phyloP scores from a whole-genome alignment of 306 rosid species.

The Lathyrus sativus region DNA sequence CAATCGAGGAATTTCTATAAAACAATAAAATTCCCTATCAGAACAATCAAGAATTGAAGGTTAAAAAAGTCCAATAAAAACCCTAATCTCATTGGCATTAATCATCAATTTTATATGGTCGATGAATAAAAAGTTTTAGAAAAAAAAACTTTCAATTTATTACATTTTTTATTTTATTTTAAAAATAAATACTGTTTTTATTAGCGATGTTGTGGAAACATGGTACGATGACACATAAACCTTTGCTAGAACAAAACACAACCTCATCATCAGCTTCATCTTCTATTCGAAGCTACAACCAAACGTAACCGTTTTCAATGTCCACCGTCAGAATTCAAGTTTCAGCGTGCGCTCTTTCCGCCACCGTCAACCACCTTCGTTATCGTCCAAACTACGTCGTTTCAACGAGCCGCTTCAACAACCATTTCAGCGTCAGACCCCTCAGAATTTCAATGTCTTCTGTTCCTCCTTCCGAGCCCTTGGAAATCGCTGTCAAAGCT shows the following conservation, averaged over 20 bases:
- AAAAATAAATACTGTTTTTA: not conserved
- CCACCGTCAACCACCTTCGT: slow-evolving; percentile 54
- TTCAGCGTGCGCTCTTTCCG: slow-evolving; percentile 59
- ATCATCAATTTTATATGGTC: too few relatives aligned
- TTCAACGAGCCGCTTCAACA: slow-evolving; percentile 28
- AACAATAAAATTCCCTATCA: too few relatives aligned
- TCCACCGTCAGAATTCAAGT: slow-evolving; percentile 62
- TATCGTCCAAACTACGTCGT: slow-evolving; percentile 41
- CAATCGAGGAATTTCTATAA: too few relatives aligned
- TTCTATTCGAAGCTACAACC: not conserved
- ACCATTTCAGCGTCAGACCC: slow-evolving; percentile 8
- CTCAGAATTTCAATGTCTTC: slow-evolving; percentile 64
- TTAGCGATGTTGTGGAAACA: not conserved
- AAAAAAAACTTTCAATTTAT: too few relatives aligned
- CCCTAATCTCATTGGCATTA: too few relatives aligned
- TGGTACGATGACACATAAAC: slow-evolving; percentile 31
- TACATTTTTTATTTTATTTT: too few relatives aligned
- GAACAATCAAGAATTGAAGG: too few relatives aligned
- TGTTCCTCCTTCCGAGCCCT: slow-evolving; percentile 48
- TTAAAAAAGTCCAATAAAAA: too few relatives aligned
- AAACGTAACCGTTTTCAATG: slow-evolving; percentile 42
- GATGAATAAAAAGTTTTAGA: too few relatives aligned
- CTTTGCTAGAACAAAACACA: not conserved
- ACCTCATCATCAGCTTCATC: slow-evolving; percentile 35
- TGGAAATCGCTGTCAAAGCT: slow-evolving; percentile 76